Evolutionary conservation across 2,329 filamentous ascomycete genomes (phyloP).

Genomic region (Fusarium subtropicale): DNA sequence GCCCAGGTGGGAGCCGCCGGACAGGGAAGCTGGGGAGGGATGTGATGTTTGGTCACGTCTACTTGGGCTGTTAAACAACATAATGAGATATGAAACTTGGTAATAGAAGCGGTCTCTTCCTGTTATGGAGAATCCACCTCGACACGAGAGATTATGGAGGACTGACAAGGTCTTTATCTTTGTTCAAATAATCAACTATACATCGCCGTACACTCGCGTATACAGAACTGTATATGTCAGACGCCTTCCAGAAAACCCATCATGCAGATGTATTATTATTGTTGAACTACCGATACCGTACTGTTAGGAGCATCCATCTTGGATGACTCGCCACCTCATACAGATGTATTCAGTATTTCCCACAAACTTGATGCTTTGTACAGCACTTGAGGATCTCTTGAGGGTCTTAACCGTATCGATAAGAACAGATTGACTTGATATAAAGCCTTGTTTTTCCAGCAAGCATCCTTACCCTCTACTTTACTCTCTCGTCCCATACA

Average conservation of each 20-base stretch:
- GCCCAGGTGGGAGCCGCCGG: constrained; percentile 4
- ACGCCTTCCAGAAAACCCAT: background rate
- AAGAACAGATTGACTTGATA: background rate
- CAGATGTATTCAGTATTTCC: too few species aligned
- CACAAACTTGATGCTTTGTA: too few species aligned
- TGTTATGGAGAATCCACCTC: background rate
- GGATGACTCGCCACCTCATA: too few species aligned
- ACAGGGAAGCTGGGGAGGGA: constrained; percentile 37
- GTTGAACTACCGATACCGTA: too few species aligned
- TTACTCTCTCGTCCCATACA: background rate
- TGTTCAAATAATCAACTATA: background rate
- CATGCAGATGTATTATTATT: too few species aligned
- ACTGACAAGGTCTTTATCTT: background rate
- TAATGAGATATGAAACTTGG: background rate
- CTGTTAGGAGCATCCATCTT: too few species aligned
- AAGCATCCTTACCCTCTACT: background rate
- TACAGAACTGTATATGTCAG: background rate
- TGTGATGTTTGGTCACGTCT: constrained; percentile 5
- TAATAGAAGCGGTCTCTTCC: background rate
- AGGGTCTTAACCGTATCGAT: too few species aligned
- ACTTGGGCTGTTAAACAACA: background rate
- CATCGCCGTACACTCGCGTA: background rate
- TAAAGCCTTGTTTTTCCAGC: background rate
- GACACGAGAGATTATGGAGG: background rate
- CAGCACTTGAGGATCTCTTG: too few species aligned